Evolutionary conservation across 1,284 basidiomycete species (phyloP), one percentile per base, ranked within the genome.

Genomic region (Mycena sp.): DNA sequence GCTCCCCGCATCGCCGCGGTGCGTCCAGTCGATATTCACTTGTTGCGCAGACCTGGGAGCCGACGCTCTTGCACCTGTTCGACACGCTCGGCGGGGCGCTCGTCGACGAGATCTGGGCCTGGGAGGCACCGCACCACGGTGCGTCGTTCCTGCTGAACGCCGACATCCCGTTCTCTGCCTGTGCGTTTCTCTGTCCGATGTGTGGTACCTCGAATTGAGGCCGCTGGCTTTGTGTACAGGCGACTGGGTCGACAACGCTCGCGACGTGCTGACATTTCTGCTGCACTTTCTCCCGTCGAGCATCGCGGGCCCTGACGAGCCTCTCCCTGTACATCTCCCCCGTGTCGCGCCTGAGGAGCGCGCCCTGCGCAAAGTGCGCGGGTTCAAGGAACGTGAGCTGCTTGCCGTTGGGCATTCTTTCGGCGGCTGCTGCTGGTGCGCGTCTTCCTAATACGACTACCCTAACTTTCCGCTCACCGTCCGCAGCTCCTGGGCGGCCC

Each of bases 321-420:
- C 73, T 44, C 78, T 91, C 1, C 86, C 87, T 1, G 80, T 78
- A 0, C 83, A 86, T 62, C 78, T 92, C 3, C 71, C 76, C 2
- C 83, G 81, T 16, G 66, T 90, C 2, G 58, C 85, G 9, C 65
- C 70, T 11, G 71, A 72, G 17, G 82, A 84, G 63, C 74, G 84
- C 3, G 70, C 76, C 1, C 58, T 70, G 43, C 81, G 89, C 54
- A 71, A 75, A 64, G 65, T 69, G 11, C 67, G 73, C 28, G 87
- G 91, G 4, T 83, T 86, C 69, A 59, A 51, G 3, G 66, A 76
- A 23, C 83, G 87, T 17, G 83, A 71, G 12, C 71, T 93, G 4
- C 77, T 95, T 23, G 86, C 82, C 1, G 76, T 95, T 3, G 95
- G 94, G 0, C 94, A 98, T 74, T 96, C 93, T 0, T 89, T 92